These are phyloP conservation scores for Dacryopinax spathularia DNA, from an alignment of 768 basidiomycete species.

Conservation along the genomic window DNA sequence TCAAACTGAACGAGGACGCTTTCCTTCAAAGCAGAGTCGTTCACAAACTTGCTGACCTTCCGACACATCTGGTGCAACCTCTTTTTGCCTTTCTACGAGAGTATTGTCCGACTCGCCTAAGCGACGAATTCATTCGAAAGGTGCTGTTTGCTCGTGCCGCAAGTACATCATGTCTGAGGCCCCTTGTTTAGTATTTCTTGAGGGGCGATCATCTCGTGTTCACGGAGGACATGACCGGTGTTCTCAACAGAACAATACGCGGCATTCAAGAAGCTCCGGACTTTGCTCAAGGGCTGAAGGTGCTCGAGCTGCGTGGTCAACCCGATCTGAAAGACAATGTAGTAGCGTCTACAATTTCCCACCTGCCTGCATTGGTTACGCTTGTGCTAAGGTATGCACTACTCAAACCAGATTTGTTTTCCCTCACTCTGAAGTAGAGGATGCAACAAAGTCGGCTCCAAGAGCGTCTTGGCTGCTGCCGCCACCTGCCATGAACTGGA, in stretches of 20 bases:
- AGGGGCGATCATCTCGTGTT: conserved; percentile 39
- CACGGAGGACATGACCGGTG: conserved; percentile 37
- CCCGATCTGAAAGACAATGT: conserved; percentile 36
- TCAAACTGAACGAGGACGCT: background rate
- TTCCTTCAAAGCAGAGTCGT: background rate
- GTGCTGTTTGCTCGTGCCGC: conserved; percentile 21
- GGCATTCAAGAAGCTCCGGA: conserved; percentile 25
- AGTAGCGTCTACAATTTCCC: conserved; percentile 38
- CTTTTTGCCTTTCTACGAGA: background rate
- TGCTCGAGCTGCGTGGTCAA: conserved; percentile 40
- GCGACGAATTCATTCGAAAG: conserved; percentile 40
- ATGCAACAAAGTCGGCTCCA: conserved; percentile 41
- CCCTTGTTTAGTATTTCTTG: conserved; percentile 41
- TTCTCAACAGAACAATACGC: conserved; percentile 36
- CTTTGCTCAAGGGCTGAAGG: conserved; percentile 28
- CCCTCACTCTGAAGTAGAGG: conserved; percentile 29
- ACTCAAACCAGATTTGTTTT: no score
- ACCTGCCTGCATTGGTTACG: conserved; percentile 32
- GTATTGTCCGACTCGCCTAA: conserved; percentile 33
- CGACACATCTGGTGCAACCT: background rate
- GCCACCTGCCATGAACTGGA: conserved; percentile 31
- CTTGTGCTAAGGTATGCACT: conserved; percentile 41
- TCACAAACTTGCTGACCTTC: background rate
- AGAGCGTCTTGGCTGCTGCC: conserved; percentile 34
- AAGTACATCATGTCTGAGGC: no score